phyloP scores from a whole-genome alignment of 192 early-diverging fungal genomes.

The Jimgerdemannia lactiflua region DNA sequence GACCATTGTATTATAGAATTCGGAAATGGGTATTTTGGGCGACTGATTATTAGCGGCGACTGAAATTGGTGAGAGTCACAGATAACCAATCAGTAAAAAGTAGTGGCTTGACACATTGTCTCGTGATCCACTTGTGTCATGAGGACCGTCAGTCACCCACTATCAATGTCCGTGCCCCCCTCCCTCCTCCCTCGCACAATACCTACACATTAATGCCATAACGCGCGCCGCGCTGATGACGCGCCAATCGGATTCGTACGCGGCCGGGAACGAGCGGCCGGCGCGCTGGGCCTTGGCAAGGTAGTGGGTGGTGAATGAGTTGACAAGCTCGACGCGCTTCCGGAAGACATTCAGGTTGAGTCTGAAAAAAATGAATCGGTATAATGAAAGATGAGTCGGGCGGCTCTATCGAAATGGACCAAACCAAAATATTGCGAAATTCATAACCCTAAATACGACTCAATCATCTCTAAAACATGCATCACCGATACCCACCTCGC shows the following conservation, averaged over 20 bases:
- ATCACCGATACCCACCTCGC: constrained; percentile 44
- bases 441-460: neutral
- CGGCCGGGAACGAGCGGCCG: constrained; percentile 28
- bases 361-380: neutral
- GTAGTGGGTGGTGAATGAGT: constrained; percentile 81
- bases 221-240: constrained; percentile 79
- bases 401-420: too few species aligned
- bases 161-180: neutral
- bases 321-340: constrained; percentile 74
- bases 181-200: neutral
- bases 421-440: too few species aligned
- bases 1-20: constrained; percentile 84
- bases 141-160: too few species aligned
- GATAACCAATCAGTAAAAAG: neutral
- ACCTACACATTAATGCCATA: constrained; percentile 84
- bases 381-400: too few species aligned
- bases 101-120: neutral
- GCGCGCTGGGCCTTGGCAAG: constrained; percentile 60
- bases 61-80: constrained; percentile 10
- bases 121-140: neutral
- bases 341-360: constrained; percentile 50
- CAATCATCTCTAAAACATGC: neutral
- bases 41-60: constrained; percentile 73
- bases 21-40: constrained; percentile 58
- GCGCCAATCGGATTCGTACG: constrained; percentile 85